Evolutionary conservation across 306 rosid genomes (phyloP).

Genomic region (Ochetophila trinervis): DNA sequence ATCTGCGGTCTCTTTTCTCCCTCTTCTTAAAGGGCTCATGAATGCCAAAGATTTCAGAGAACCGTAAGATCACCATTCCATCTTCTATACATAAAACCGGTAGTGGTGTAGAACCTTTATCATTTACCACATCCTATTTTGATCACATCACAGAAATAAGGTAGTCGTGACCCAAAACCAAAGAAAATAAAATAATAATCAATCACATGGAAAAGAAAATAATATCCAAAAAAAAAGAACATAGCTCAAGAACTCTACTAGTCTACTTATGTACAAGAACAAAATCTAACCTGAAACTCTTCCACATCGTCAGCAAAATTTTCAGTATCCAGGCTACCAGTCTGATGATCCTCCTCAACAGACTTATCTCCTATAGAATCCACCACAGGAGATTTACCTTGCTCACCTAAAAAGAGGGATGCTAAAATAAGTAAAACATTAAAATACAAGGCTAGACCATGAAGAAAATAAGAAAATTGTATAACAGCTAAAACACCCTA

Average conservation of each 20-base stretch:
- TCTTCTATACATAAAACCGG: conserved; percentile 87
- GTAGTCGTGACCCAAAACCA: conserved; percentile 4
- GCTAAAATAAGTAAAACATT: conserved; percentile 23
- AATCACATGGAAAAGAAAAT: neutral
- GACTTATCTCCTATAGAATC: conserved; percentile 45
- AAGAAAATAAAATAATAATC: neutral
- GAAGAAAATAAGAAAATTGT: neutral
- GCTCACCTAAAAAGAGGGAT: conserved; percentile 50
- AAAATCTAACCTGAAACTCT: conserved; percentile 46
- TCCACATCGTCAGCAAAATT: conserved; percentile 36
- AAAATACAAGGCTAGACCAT: conserved; percentile 1
- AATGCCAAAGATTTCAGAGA: conserved; percentile 92
- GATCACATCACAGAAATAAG: conserved; percentile 2
- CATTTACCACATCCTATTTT: conserved; percentile 33
- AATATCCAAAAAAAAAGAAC: conserved; percentile 19
- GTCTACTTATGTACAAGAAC: neutral
- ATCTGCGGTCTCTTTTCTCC: conserved; percentile 76
- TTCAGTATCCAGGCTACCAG: conserved; percentile 41
- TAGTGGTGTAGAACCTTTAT: conserved; percentile 44
- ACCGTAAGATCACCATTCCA: conserved; percentile 73
- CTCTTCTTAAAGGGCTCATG: conserved; percentile 68
- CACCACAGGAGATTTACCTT: conserved; percentile 41
- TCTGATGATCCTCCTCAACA: conserved; percentile 45
- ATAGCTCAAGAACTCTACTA: neutral
- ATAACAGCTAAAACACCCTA: neutral